Percentiles rank a stretch among this genome's conserved stretches.
Conservation (phyloP, 805 yeast genomes). For the Starmerella geochares region DNA sequence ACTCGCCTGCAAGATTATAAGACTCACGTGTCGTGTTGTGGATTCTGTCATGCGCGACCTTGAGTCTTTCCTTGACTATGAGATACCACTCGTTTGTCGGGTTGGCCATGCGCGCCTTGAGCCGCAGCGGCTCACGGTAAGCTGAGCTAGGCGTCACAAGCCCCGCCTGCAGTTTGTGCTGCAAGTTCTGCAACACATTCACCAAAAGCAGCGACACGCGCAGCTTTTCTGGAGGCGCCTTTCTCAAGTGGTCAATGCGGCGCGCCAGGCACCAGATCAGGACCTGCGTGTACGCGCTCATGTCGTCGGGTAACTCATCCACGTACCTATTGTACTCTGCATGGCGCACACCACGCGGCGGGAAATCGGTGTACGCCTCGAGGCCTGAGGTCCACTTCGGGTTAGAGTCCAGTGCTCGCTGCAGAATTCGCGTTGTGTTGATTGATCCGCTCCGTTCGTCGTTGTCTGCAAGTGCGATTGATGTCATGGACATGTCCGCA, state of each 20-base stretch:
- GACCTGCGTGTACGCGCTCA: constrained; percentile 17
- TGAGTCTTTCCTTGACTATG: not conserved
- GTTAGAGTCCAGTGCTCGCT: constrained; percentile 2
- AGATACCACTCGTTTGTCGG: constrained; percentile 9
- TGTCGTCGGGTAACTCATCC: not conserved
- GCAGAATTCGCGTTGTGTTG: constrained; percentile 8
- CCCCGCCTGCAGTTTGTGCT: not conserved
- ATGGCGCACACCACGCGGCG: constrained; percentile 7
- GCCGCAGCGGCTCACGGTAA: not conserved
- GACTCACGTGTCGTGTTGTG: constrained; percentile 2
- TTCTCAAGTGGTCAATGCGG: constrained; percentile 8
- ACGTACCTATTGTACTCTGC: constrained; percentile 5
- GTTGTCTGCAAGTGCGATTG: not conserved
- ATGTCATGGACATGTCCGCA: constrained; percentile 6
- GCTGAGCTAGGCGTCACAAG: not conserved
- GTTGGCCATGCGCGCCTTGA: constrained; percentile 12
- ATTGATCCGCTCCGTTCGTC: not conserved
- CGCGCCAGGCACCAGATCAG: constrained; percentile 20
- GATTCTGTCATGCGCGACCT: not conserved
- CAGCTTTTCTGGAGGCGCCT: constrained; percentile 6
- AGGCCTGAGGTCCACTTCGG: not conserved
- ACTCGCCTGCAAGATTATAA: not conserved
- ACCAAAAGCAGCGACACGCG: not conserved
- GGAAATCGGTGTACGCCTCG: not conserved
- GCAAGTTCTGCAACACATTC: constrained; percentile 6